phyloP scores from a whole-genome alignment of 768 basidiomycete species.

The Leucocoprinus birnbaumii region DNA sequence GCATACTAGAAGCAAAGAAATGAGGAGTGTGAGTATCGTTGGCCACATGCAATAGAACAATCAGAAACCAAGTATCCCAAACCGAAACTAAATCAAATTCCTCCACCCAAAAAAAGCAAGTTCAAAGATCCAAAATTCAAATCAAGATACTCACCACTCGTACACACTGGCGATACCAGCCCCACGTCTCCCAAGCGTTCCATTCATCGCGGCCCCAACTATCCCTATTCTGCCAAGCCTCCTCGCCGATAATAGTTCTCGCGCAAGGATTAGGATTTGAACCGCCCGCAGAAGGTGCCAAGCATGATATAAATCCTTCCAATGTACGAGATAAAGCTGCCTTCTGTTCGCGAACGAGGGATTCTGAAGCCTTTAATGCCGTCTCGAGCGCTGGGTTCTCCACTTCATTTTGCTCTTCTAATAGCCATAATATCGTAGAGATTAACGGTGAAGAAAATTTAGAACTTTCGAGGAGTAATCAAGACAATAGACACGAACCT shows the following conservation, averaged over 20 bases:
- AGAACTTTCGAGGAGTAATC: no score
- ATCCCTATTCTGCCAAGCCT: constrained; percentile 67
- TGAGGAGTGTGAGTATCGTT: not conserved
- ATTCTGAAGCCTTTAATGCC: constrained; percentile 73
- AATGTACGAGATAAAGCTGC: constrained; percentile 68
- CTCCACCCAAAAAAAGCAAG: no score
- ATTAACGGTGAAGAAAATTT: not conserved
- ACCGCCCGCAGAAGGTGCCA: constrained; percentile 43
- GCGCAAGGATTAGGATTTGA: constrained; percentile 48
- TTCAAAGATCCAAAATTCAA: not conserved
- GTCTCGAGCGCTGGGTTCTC: constrained; percentile 70
- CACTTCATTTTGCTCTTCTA: constrained; percentile 37
- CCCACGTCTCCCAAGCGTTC: constrained; percentile 86
- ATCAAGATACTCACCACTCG: constrained; percentile 52
- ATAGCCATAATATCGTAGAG: not conserved
- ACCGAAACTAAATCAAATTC: no score
- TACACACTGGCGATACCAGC: constrained; percentile 90
- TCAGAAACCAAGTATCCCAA: no score
- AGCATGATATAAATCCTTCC: constrained; percentile 69
- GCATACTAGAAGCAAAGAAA: constrained; percentile 52
- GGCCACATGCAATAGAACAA: no score
- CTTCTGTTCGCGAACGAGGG: constrained; percentile 75
- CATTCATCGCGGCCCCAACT: constrained; percentile 75
- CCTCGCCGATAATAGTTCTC: constrained; percentile 56
- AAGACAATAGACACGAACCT: constrained; percentile 17